phyloP scores from a whole-genome alignment of 2,329 filamentous ascomycete genomes.

The Phaeomoniella chlamydospora region DNA sequence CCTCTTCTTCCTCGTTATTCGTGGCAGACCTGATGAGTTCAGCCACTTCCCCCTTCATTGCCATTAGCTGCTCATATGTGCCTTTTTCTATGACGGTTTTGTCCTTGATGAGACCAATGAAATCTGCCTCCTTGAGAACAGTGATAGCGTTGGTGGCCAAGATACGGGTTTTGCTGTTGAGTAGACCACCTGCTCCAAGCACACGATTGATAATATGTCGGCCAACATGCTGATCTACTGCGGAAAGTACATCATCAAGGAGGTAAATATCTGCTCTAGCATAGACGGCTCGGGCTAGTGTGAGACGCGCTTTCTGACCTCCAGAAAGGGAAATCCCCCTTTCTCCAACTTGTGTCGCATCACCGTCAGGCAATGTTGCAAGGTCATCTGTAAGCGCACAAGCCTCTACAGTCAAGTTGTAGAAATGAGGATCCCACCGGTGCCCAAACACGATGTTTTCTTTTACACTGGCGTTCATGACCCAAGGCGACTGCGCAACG shows the following conservation, averaged over 20 bases:
- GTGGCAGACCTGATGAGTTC: slow-evolving; percentile 68
- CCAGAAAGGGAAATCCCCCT: slow-evolving; percentile 91
- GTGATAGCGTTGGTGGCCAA: slow-evolving; percentile 91
- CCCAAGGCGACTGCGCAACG: slow-evolving; percentile 85
- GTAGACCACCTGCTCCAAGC: slow-evolving; percentile 67
- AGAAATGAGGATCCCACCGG: slow-evolving; percentile 83
- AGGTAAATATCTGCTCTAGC: slow-evolving; percentile 93
- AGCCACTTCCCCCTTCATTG: slow-evolving; percentile 82
- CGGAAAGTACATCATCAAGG: slow-evolving; percentile 84
- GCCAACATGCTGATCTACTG: slow-evolving; percentile 96
- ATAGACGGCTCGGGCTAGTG: slow-evolving; percentile 86
- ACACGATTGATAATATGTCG: slow-evolving; percentile 91
- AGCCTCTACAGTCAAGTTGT: slow-evolving; percentile 80
- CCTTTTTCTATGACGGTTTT: slow-evolving; percentile 75
- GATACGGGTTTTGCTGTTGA: slow-evolving; percentile 76
- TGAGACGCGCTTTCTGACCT: slow-evolving; percentile 88
- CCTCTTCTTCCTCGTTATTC: slow-evolving; percentile 37
- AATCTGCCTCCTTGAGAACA: slow-evolving; percentile 77
- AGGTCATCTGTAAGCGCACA: slow-evolving; percentile 90
- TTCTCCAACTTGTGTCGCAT: slow-evolving; percentile 93
- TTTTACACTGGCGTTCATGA: slow-evolving; percentile 93
- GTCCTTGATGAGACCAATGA: slow-evolving; percentile 71
- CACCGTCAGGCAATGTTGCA: slow-evolving; percentile 79
- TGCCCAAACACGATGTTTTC: slow-evolving; percentile 97
- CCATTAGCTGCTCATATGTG: slow-evolving; percentile 79